Evolutionary conservation across 495 filamentous ascomycete genomes (phyloP), one percentile per base, ranked within the genome.

Genomic region (Daldinia caldariorum): DNA sequence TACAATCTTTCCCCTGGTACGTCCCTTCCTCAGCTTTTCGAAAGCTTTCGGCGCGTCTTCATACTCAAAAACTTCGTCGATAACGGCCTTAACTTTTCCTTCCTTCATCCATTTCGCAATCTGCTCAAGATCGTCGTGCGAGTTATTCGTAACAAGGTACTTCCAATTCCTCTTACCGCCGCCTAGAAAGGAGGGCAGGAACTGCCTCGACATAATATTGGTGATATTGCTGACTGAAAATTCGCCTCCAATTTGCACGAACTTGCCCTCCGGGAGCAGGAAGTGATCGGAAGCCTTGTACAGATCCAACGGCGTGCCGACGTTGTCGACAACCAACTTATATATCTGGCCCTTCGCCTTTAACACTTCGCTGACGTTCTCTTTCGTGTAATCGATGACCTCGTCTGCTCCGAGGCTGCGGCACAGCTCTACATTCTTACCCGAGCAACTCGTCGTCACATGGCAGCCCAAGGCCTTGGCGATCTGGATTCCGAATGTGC

Each of bases 1-100:
- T 20, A 94, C 77, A 67, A 94, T 83, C 81, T 94, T 94, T 1
- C 91, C 91, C 71, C 83, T 89, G 26, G 87, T 80, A 39, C 88
- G 83, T 7, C 86, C 84, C 2, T 79, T 86, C 67, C 86, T 89
- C 67, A 93, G 77, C 73, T 80, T 86, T 76, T 86, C 86, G 76
- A 88, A 90, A 0, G 90, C 91, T 71, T 87, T 83, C 18, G 85
- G 80, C 14, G 80, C 86, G 35, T 92, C 85, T 14, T 86, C 86
- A 74, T 89, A 89, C 58, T 83, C 81, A 77, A 85, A 90, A 12
- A 82, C 78, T 49, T 84, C 80, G 65, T 92, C 91, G 39, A 92
- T 78, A 6, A 88, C 79, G 16, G 87, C 80, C 76, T 84, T 84
- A 18, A 92, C 70, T 69, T 87, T 89, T 1, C 90, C 89, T 56